Conservation (phyloP, 2,329 filamentous ascomycete species). For the Paramyrothecium sp. region DNA sequence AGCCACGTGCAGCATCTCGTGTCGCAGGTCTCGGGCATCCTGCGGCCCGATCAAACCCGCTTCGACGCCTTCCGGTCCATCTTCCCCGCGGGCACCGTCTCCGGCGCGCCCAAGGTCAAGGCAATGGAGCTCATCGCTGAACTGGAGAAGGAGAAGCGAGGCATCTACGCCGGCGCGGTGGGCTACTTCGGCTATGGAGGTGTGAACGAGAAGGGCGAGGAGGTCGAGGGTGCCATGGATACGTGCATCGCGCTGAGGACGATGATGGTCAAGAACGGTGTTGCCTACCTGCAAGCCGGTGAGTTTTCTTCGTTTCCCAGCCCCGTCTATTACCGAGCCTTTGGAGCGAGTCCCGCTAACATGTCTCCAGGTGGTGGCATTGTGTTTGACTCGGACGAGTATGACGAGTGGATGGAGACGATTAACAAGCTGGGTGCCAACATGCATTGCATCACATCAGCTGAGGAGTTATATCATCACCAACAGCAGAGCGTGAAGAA, state of each 20-base stretch:
- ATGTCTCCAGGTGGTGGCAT: slow-evolving; percentile 69
- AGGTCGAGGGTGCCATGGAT: slow-evolving; percentile 85
- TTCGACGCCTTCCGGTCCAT: slow-evolving; percentile 97
- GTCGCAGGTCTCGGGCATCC: slow-evolving; percentile 89
- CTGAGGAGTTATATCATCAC: slow-evolving; percentile 64
- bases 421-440: slow-evolving; percentile 80
- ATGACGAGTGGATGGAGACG: slow-evolving; percentile 92
- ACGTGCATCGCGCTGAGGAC: slow-evolving; percentile 80
- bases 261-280: slow-evolving; percentile 89
- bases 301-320: slow-evolving; percentile 20
- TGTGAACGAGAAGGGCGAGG: slow-evolving; percentile 60
- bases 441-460: slow-evolving; percentile 57
- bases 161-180: slow-evolving; percentile 92
- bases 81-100: slow-evolving; percentile 95
- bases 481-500: slow-evolving; percentile 22
- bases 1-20: slow-evolving; percentile 97
- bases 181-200: slow-evolving; percentile 92
- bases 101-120: slow-evolving; percentile 89
- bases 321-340: not conserved
- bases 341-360: too few species aligned
- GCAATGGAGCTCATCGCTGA: slow-evolving; percentile 98
- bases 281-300: slow-evolving; percentile 86
- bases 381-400: slow-evolving; percentile 87
- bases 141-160: slow-evolving; percentile 88
- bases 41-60: slow-evolving; percentile 78